Evolutionary conservation across 2,329 filamentous ascomycete genomes (phyloP).

Genomic region (Penicillium sp.): DNA sequence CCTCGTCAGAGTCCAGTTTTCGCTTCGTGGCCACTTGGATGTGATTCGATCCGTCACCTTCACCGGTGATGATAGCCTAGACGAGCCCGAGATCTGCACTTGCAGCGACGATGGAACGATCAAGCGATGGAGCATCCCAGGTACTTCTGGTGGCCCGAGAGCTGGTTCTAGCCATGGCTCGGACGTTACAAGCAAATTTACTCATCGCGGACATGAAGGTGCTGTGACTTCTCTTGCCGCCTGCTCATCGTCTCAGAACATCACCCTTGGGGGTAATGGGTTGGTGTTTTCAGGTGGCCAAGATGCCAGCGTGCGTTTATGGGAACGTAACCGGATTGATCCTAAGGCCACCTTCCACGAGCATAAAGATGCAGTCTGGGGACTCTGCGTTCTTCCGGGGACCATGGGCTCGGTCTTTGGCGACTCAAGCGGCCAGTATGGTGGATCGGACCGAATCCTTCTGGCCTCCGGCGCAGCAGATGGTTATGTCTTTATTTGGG

Average conservation of each 20-base stretch:
- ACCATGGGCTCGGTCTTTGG: constrained; percentile 81
- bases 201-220: constrained; percentile 89
- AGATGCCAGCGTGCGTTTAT: constrained; percentile 88
- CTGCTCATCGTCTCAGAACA: constrained; percentile 83
- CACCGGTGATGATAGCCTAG: constrained; percentile 87
- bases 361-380: constrained; percentile 95
- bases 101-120: constrained; percentile 93
- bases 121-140: constrained; percentile 94
- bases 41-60: constrained; percentile 95
- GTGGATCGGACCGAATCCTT: constrained; percentile 79
- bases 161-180: constrained; percentile 69
- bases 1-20: constrained; percentile 90
- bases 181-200: constrained; percentile 91
- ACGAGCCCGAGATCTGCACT: constrained; percentile 94
- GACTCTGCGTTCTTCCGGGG: constrained; percentile 84
- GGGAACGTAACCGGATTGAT: constrained; percentile 92
- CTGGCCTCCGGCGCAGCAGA: constrained; percentile 91
- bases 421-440: constrained; percentile 66
- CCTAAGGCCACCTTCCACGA: constrained; percentile 93
- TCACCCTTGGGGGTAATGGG: constrained; percentile 88
- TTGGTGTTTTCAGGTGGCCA: constrained; percentile 99
- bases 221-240: constrained; percentile 83
- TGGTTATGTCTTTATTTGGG: constrained; percentile 89
- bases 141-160: constrained; percentile 66
- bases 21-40: constrained; percentile 86